Conservation (phyloP, 768 basidiomycete species). For the Termitomyces sp. region DNA sequence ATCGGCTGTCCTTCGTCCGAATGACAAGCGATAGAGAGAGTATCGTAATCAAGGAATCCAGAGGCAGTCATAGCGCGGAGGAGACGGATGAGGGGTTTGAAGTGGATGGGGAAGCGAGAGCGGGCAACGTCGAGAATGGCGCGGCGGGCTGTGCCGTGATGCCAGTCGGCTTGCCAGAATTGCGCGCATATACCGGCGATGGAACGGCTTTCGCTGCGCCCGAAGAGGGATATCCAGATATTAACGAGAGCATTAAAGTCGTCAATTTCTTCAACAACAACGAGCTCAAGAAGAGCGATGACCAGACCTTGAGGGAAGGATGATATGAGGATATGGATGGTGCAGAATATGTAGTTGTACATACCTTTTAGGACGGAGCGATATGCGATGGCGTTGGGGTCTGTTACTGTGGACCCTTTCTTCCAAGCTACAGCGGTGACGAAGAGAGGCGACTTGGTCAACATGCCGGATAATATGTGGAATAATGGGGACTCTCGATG, state of each 20-base stretch:
- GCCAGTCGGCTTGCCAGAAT: conserved; percentile 80
- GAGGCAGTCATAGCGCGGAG: conserved; percentile 73
- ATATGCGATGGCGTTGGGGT: conserved; percentile 74
- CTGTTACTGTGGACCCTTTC: conserved; percentile 60
- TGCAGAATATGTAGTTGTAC: conserved; percentile 7
- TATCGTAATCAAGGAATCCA: conserved; percentile 73
- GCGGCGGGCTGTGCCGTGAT: conserved; percentile 58
- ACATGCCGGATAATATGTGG: conserved; percentile 44
- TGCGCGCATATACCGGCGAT: conserved; percentile 69
- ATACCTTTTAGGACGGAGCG: conserved; percentile 82
- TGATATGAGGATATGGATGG: neutral
- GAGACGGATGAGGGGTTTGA: conserved; percentile 62
- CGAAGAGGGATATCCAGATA: conserved; percentile 76
- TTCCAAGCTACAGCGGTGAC: conserved; percentile 70
- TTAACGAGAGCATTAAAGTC: conserved; percentile 68
- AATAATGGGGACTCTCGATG: conserved; percentile 57
- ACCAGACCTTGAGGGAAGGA: conserved; percentile 57
- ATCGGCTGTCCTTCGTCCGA: conserved; percentile 31
- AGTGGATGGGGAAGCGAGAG: conserved; percentile 78
- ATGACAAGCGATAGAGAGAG: conserved; percentile 49
- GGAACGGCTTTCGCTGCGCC: conserved; percentile 63
- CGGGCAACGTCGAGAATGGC: conserved; percentile 81
- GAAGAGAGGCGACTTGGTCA: conserved; percentile 71
- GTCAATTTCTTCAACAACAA: conserved; percentile 71
- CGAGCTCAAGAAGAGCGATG: conserved; percentile 66